These are phyloP conservation scores for Heliamphora pulchella DNA, from an alignment of 179 eudicot species.

Conservation along the genomic window DNA sequence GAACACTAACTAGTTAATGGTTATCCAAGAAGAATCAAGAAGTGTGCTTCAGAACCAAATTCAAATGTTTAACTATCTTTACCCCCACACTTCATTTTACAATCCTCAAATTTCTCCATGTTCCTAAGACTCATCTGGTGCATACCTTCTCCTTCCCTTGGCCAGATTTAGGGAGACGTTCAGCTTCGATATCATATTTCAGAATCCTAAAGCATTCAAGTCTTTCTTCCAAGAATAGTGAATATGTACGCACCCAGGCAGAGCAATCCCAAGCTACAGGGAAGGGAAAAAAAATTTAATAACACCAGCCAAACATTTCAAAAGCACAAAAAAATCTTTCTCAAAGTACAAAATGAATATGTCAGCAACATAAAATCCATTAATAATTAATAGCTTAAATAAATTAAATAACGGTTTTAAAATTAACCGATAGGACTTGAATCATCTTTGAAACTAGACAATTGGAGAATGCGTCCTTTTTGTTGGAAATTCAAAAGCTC, in stretches of 20 bases:
- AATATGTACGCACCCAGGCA: conserved; percentile 88
- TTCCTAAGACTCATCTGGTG: background rate
- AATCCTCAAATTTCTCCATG: too few relatives aligned
- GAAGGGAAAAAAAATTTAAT: background rate
- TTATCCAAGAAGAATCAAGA: background rate
- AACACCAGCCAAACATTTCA: background rate
- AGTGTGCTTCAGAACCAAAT: background rate
- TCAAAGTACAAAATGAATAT: background rate
- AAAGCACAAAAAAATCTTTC: background rate
- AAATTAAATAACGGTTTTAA: conserved; percentile 13
- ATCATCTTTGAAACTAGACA: conserved; percentile 86
- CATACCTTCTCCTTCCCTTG: conserved; percentile 77
- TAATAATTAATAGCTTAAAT: background rate
- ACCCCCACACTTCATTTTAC: too few relatives aligned
- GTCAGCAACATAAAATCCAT: background rate
- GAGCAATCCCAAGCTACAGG: conserved; percentile 91
- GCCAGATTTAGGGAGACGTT: conserved; percentile 67
- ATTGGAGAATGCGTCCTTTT: conserved; percentile 63
- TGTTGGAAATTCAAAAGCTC: conserved; percentile 74
- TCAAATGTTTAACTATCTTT: background rate
- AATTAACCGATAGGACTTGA: conserved; percentile 77
- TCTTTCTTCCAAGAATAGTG: conserved; percentile 80
- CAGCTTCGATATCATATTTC: conserved; percentile 86
- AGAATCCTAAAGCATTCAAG: conserved; percentile 79
- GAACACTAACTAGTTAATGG: too few relatives aligned